A percentile compares a stretch with the other conserved stretches of the same genome.
Evolutionary conservation across 805 yeast genomes (phyloP).

Genomic region (Candida stauntonica): DNA sequence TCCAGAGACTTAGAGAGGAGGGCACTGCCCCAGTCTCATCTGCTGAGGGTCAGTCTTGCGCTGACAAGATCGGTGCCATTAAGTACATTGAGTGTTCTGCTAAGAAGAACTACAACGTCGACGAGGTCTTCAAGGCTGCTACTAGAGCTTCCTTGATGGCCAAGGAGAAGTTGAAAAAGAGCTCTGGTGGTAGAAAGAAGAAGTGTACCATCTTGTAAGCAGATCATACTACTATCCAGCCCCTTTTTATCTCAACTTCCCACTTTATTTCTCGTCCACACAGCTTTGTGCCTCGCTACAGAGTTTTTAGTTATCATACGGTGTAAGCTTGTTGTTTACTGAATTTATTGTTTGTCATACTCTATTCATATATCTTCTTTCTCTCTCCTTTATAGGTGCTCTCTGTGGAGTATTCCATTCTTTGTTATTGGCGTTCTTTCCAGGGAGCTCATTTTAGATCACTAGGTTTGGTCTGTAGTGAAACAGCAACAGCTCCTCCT

Average conservation of each 20-base stretch:
- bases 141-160: slow-evolving; percentile 79
- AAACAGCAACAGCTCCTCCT: no score
- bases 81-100: slow-evolving; percentile 92
- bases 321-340: no score
- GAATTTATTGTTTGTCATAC: no score
- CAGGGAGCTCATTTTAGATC: no score
- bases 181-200: slow-evolving; percentile 43
- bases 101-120: slow-evolving; percentile 84
- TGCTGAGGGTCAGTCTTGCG: slow-evolving; percentile 82
- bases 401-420: no score
- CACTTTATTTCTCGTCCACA: background rate
- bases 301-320: no score
- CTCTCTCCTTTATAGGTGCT: no score
- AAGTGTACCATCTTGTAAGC: slow-evolving; percentile 67
- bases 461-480: no score
- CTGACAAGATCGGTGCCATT: slow-evolving; percentile 84
- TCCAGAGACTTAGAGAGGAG: slow-evolving; percentile 67
- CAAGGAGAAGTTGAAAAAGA: slow-evolving; percentile 41
- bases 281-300: background rate
- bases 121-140: slow-evolving; percentile 89
- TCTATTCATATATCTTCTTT: no score
- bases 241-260: no score
- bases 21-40: slow-evolving; percentile 78
- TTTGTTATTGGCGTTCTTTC: no score
- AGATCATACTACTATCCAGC: background rate